A percentile compares a stretch with the other conserved stretches of the same genome.
Conservation (phyloP, 345 rosid genomes). For the Hibiscus syriacus region DNA sequence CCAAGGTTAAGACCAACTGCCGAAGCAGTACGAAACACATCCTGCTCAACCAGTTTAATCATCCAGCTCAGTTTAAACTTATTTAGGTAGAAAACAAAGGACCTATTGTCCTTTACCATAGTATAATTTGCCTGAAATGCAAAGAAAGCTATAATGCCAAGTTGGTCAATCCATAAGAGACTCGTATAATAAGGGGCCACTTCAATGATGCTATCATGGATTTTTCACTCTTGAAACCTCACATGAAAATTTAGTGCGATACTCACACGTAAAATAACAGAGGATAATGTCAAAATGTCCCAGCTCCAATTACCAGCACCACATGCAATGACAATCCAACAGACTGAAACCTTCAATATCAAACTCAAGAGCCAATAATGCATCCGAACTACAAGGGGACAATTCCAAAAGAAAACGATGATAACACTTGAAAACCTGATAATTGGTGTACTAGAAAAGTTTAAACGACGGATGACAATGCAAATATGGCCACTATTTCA, state of each 20-base stretch:
- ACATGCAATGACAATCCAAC: background rate
- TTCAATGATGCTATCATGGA: conserved; percentile 5
- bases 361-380: background rate
- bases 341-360: conserved; percentile 1
- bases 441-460: background rate
- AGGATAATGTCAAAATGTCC: conserved; percentile 8
- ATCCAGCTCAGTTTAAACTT: background rate
- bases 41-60: background rate
- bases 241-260: conserved; percentile 14
- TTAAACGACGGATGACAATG: background rate
- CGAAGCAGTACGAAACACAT: background rate
- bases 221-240: conserved; percentile 8
- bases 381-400: background rate
- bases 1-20: background rate
- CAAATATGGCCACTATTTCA: background rate
- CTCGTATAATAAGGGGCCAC: conserved; percentile 19
- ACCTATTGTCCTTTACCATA: background rate
- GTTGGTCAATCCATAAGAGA: conserved; percentile 5
- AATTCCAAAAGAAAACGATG: background rate
- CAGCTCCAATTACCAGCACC: conserved; percentile 10
- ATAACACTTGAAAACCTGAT: background rate
- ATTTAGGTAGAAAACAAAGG: background rate
- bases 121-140: conserved; percentile 6
- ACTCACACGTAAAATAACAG: conserved; percentile 12
- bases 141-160: conserved; percentile 2